phyloP scores from a whole-genome alignment of 352 stramenopile species.

The Pythium coloratum region DNA sequence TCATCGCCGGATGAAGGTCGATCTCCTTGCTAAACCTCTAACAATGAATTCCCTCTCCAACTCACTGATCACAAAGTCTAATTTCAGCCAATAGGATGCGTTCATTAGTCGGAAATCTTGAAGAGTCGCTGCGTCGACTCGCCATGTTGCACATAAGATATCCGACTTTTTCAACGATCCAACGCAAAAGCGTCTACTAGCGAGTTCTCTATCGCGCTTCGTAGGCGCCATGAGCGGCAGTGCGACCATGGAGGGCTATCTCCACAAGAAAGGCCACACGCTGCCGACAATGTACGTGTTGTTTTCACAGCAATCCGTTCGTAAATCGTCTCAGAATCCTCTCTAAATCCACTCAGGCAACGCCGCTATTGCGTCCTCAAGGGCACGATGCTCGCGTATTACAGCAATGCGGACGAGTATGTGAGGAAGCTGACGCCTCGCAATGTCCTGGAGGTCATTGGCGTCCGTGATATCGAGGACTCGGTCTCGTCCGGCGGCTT shows the following conservation, averaged over 20 bases:
- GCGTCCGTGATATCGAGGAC: conserved; percentile 38
- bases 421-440: conserved; percentile 42
- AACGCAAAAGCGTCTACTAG: too few species aligned
- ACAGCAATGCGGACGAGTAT: conserved; percentile 53
- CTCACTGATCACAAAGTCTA: too few species aligned
- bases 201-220: neutral
- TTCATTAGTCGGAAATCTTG: too few species aligned
- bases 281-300: conserved; percentile 48
- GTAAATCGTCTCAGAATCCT: neutral
- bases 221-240: conserved; percentile 10
- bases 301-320: neutral
- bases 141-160: too few species aligned
- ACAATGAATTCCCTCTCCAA: too few species aligned
- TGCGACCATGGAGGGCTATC: conserved; percentile 41
- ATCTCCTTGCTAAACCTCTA: too few species aligned
- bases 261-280: conserved; percentile 48
- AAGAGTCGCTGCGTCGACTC: too few species aligned
- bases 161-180: too few species aligned
- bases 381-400: conserved; percentile 74
- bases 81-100: too few species aligned
- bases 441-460: conserved; percentile 61
- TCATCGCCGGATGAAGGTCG: too few species aligned
- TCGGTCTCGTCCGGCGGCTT: conserved; percentile 17
- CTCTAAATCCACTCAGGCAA: conserved; percentile 36
- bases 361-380: conserved; percentile 75